phyloP scores from a whole-genome alignment of 257 asterid genomes.

The Fraxinus americana region DNA sequence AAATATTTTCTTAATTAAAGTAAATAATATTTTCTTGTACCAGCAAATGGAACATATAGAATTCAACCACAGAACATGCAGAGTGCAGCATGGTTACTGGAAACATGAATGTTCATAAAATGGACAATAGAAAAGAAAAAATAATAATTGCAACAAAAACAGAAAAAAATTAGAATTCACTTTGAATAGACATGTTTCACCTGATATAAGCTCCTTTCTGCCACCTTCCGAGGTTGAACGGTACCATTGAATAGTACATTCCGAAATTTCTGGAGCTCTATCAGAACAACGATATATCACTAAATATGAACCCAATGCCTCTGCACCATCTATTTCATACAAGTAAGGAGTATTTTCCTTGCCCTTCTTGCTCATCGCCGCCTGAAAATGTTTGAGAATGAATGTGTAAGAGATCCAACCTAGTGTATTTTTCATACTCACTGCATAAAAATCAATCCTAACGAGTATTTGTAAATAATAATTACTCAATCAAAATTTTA shows the following conservation, averaged over 20 bases:
- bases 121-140: not conserved
- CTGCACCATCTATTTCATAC: constrained; percentile 77
- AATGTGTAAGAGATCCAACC: constrained; percentile 17
- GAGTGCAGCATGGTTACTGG: not conserved
- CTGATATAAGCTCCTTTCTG: constrained; percentile 79
- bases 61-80: not conserved
- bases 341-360: constrained; percentile 36
- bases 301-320: constrained; percentile 78
- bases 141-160: not conserved
- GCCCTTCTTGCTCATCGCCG: constrained; percentile 68
- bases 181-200: constrained; percentile 31
- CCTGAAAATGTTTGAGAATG: constrained; percentile 46
- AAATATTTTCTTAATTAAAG: not conserved
- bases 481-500: not conserved
- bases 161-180: not conserved
- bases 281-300: constrained; percentile 61
- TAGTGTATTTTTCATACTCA: not conserved
- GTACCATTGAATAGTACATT: constrained; percentile 79
- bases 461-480: constrained; percentile 1
- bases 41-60: not conserved
- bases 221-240: constrained; percentile 68
- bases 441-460: not conserved
- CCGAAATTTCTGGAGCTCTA: constrained; percentile 55
- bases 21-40: not conserved
- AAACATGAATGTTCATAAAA: not conserved